Conservation (phyloP, 163 green algal genomes). For the Chloromonas sp. region DNA sequence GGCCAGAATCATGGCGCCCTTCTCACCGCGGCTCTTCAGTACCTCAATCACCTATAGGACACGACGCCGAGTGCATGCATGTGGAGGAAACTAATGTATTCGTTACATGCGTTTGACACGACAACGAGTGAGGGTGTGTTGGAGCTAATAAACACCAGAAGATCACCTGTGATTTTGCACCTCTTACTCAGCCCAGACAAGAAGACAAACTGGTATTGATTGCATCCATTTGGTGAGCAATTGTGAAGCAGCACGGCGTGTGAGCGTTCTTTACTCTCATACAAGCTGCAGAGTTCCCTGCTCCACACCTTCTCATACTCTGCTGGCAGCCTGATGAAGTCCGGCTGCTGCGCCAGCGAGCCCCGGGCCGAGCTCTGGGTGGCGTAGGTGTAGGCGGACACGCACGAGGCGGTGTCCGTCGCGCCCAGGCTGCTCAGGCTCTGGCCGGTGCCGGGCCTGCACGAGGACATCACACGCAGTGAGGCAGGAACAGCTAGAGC, state of each 20-base stretch:
- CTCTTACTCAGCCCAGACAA: too few species aligned
- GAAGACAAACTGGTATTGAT: too few species aligned
- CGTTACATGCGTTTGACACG: not conserved
- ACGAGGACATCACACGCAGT: not conserved
- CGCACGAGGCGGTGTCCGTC: not conserved
- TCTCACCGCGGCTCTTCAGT: slow-evolving; percentile 46
- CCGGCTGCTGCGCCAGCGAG: slow-evolving; percentile 19
- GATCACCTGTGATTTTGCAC: not conserved
- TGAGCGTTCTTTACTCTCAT: too few species aligned
- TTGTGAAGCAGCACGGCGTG: too few species aligned
- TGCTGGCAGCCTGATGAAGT: slow-evolving; percentile 33
- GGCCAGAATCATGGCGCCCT: slow-evolving; percentile 43
- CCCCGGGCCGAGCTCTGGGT: slow-evolving; percentile 12
- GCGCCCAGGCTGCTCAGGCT: not conserved
- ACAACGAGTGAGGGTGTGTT: too few species aligned
- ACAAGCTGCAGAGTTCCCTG: not conserved
- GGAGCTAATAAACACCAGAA: too few species aligned
- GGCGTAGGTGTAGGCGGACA: slow-evolving; percentile 12
- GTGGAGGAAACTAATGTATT: not conserved
- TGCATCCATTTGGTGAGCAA: too few species aligned
- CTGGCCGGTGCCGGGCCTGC: not conserved
- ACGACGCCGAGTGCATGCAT: not conserved
- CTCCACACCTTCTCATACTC: slow-evolving; percentile 43
- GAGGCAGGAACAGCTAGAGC: not conserved
- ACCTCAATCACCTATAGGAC: slow-evolving; percentile 37